Conservation (phyloP, 495 filamentous ascomycete species). For the Neurospora sp. region DNA sequence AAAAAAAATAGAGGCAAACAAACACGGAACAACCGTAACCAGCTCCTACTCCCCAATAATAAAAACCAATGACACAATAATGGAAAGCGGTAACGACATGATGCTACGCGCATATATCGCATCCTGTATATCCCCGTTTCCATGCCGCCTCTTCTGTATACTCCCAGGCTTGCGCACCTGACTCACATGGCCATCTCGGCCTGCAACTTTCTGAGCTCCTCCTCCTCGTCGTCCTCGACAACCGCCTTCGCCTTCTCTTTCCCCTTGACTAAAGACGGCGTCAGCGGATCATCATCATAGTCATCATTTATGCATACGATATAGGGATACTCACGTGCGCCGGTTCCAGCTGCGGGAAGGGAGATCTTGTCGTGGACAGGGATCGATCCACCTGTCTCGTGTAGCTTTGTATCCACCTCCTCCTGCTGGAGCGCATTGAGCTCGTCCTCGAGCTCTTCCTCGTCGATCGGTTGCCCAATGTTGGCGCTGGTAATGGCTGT, state of each 20-base stretch:
- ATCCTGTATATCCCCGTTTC: background rate
- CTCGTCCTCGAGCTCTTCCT: constrained; percentile 72
- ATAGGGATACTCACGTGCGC: constrained; percentile 53
- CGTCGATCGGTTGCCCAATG: constrained; percentile 67
- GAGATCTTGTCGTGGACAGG: constrained; percentile 59
- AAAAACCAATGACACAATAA: background rate
- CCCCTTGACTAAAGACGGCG: constrained; percentile 41
- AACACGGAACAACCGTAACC: background rate
- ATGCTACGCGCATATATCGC: background rate
- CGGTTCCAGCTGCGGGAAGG: constrained; percentile 60
- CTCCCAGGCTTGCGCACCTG: background rate
- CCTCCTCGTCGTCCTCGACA: constrained; percentile 91
- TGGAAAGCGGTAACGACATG: background rate
- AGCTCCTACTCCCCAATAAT: background rate
- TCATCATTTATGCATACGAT: background rate
- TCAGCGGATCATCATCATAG: constrained; percentile 14
- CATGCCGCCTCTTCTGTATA: constrained; percentile 2
- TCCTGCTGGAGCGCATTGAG: constrained; percentile 73
- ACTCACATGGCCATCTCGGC: constrained; percentile 91
- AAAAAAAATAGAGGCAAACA: background rate
- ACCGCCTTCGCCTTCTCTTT: constrained; percentile 41
- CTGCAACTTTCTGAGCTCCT: constrained; percentile 84
- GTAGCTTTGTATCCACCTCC: constrained; percentile 86
- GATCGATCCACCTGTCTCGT: constrained; percentile 63
- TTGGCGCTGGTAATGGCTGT: constrained; percentile 65